phyloP scores from a whole-genome alignment of 305 asterid genomes.

The Salvia sclarea region DNA sequence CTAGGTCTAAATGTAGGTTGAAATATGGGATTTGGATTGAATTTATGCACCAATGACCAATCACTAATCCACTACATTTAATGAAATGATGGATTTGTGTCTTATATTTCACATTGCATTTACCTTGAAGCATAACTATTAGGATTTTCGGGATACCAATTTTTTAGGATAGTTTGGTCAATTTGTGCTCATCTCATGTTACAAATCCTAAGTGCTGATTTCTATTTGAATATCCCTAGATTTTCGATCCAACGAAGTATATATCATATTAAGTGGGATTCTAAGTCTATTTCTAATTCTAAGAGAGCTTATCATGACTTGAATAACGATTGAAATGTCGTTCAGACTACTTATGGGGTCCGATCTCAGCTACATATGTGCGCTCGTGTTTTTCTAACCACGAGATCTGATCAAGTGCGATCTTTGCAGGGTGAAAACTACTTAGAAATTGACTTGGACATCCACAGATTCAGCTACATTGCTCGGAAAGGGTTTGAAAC shows the following conservation, averaged over 20 bases:
- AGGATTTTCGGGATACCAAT: neutral
- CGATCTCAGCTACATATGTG: conserved; percentile 1
- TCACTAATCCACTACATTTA: neutral
- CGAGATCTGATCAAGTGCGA: neutral
- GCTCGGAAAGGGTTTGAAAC: conserved; percentile 91
- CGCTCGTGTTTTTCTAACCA: neutral
- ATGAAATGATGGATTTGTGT: neutral
- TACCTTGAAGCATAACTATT: neutral
- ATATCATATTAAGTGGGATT: neutral
- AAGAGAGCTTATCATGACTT: neutral
- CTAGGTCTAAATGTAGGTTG: neutral
- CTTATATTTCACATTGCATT: neutral
- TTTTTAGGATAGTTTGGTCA: neutral
- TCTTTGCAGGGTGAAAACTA: conserved; percentile 78
- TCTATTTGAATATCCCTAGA: neutral
- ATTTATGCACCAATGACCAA: neutral
- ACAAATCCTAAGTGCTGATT: neutral
- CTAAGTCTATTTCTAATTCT: neutral
- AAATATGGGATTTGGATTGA: too few species aligned
- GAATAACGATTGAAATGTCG: neutral
- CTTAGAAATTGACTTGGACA: conserved; percentile 87
- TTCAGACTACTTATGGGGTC: neutral
- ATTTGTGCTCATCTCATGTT: neutral
- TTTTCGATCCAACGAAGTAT: neutral
- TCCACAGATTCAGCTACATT: conserved; percentile 84